A percentile compares a stretch with the other conserved stretches of the same genome.
These are phyloP conservation scores for Erucastrum elatum DNA, from an alignment of 345 rosid species.

Conservation along the genomic window DNA sequence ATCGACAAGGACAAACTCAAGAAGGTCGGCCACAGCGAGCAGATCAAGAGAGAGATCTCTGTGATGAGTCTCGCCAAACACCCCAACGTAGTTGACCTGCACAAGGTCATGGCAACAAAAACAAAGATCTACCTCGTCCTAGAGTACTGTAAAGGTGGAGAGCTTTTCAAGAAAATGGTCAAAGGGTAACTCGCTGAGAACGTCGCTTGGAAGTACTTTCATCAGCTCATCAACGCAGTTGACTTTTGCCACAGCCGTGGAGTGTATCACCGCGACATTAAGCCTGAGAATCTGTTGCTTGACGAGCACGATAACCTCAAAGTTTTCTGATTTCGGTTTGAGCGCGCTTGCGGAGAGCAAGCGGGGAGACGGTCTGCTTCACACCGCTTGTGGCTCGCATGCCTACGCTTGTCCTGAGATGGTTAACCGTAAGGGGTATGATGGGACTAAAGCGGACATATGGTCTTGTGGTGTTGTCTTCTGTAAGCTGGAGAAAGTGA, in stretches of 20 bases:
- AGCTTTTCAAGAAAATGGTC: conserved; percentile 66
- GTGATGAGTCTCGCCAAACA: conserved; percentile 73
- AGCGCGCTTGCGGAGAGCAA: conserved; percentile 70
- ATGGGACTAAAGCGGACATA: conserved; percentile 68
- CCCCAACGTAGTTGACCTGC: conserved; percentile 60
- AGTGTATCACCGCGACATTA: conserved; percentile 77
- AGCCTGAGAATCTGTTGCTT: conserved; percentile 73
- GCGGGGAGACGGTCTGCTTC: conserved; percentile 68
- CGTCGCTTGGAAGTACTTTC: conserved; percentile 60
- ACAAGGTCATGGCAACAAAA: conserved; percentile 80
- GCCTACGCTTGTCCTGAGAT: conserved; percentile 86
- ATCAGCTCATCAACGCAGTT: conserved; percentile 63
- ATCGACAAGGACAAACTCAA: conserved; percentile 70
- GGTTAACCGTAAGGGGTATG: conserved; percentile 63
- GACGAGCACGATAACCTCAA: conserved; percentile 75
- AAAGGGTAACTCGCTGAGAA: conserved; percentile 66
- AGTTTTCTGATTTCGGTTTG: conserved; percentile 72
- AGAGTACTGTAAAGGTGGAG: conserved; percentile 82
- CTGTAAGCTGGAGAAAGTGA: conserved; percentile 62
- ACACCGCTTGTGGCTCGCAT: conserved; percentile 77
- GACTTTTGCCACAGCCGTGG: conserved; percentile 77
- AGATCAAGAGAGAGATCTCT: conserved; percentile 74
- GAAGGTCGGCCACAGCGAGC: conserved; percentile 58
- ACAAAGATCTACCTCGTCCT: conserved; percentile 63
- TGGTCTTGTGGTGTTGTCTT: conserved; percentile 89